These are phyloP conservation scores for Hypoxylon perforatum DNA, from an alignment of 495 filamentous ascomycete genomes.

Conservation along the genomic window DNA sequence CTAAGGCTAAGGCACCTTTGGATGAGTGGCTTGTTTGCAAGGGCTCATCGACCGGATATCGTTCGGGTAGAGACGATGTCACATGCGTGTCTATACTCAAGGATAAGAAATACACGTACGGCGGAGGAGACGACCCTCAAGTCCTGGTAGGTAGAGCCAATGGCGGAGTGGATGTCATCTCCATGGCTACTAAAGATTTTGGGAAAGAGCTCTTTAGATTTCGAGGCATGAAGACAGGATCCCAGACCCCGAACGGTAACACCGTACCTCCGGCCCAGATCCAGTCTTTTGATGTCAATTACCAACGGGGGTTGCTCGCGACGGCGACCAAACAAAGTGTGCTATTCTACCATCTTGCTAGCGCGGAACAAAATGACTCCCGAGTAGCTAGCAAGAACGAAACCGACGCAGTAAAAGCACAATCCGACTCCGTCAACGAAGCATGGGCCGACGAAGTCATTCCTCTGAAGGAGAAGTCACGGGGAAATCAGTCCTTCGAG, in stretches of 20 bases:
- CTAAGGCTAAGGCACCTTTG: constrained; percentile 8
- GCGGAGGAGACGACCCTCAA: constrained; percentile 34
- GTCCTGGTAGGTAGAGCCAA: constrained; percentile 56
- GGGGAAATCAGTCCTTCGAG: constrained; percentile 21
- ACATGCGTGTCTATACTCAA: constrained; percentile 50
- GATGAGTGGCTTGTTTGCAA: constrained; percentile 45
- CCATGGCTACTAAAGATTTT: constrained; percentile 47
- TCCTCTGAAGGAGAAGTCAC: constrained; percentile 18
- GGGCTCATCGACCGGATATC: constrained; percentile 44
- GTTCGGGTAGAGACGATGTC: constrained; percentile 54
- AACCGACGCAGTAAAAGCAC: not conserved
- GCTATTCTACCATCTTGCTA: constrained; percentile 41
- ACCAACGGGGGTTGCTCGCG: constrained; percentile 27
- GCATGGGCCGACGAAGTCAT: constrained; percentile 18
- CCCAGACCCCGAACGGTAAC: not conserved
- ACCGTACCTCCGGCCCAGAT: constrained; percentile 43
- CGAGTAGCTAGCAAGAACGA: not conserved
- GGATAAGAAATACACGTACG: constrained; percentile 19
- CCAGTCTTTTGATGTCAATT: constrained; percentile 51
- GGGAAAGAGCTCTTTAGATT: constrained; percentile 48
- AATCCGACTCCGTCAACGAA: not conserved
- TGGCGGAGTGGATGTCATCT: constrained; percentile 53
- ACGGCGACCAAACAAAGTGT: constrained; percentile 46
- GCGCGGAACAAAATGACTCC: constrained; percentile 3
- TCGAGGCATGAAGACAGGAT: constrained; percentile 2